Conservation (phyloP, 371 early-diverging fungal species). For the Fennellomyces sp. region DNA sequence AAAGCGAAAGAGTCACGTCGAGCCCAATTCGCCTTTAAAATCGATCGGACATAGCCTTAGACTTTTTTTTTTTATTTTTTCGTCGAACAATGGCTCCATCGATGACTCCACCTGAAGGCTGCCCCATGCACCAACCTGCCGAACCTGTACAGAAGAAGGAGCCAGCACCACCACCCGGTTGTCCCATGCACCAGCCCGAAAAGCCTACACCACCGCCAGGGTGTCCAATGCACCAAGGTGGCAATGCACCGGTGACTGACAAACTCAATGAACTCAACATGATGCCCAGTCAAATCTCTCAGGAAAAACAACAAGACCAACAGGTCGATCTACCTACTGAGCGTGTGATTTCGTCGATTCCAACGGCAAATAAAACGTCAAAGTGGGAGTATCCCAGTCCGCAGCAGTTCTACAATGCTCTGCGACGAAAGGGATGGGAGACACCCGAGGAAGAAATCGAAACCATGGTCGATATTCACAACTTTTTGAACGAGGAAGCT, state of each 20-base stretch:
- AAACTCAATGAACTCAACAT: constrained; percentile 82
- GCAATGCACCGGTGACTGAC: constrained; percentile 24
- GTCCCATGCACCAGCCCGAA: constrained; percentile 55
- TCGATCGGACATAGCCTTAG: too few relatives aligned
- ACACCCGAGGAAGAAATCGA: constrained; percentile 89
- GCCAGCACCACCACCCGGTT: constrained; percentile 37
- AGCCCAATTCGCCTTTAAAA: too few relatives aligned
- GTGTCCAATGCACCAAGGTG: constrained; percentile 58
- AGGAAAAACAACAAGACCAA: constrained; percentile 70
- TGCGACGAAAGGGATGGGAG: constrained; percentile 92
- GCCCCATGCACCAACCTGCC: constrained; percentile 57
- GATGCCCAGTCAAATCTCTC: constrained; percentile 75
- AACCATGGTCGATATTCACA: constrained; percentile 96
- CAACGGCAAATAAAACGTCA: constrained; percentile 44
- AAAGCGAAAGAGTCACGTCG: too few relatives aligned
- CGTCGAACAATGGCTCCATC: not conserved
- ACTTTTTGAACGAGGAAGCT: constrained; percentile 94
- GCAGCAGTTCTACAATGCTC: constrained; percentile 95
- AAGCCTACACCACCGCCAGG: constrained; percentile 35
- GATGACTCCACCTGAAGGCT: constrained; percentile 42
- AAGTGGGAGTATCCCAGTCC: constrained; percentile 96
- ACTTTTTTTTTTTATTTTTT: not conserved
- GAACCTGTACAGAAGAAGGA: constrained; percentile 11
- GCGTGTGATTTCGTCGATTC: constrained; percentile 67
- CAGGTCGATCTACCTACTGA: constrained; percentile 71